Percentiles rank a stretch among this genome's conserved stretches.
These are phyloP conservation scores for Schoenoplectus tabernaemontani DNA, from an alignment of 202 grass and related monocot genomes.

Conservation along the genomic window DNA sequence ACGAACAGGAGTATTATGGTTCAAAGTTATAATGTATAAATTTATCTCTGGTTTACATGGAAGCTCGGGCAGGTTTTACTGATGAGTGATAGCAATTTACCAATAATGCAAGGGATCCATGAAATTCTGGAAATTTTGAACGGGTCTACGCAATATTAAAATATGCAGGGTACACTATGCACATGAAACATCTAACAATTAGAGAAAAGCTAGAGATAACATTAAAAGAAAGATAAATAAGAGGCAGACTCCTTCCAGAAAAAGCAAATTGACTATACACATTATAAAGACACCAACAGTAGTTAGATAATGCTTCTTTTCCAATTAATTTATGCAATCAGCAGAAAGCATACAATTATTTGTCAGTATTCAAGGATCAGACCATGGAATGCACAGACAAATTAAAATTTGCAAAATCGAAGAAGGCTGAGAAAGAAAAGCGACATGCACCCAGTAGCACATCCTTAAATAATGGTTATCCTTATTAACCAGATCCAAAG, in stretches of 20 bases:
- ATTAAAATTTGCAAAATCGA: constrained; percentile 3
- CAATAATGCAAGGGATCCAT: neutral
- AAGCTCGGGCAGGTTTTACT: neutral
- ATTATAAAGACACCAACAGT: neutral
- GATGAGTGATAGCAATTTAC: neutral
- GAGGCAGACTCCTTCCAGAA: neutral
- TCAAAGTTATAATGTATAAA: neutral
- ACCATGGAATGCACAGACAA: constrained; percentile 2
- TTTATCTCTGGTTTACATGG: neutral
- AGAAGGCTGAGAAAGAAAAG: neutral
- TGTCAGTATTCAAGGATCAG: neutral
- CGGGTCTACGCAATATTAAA: too few relatives aligned
- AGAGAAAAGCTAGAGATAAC: neutral
- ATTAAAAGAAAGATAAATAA: neutral
- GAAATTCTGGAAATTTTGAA: neutral
- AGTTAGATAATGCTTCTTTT: neutral
- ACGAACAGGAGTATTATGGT: neutral
- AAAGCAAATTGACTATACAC: neutral
- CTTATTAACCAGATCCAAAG: neutral
- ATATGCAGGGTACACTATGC: neutral
- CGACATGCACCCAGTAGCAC: neutral
- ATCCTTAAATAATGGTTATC: neutral
- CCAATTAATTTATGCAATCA: too few relatives aligned
- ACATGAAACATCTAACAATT: neutral
- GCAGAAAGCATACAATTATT: neutral